These are phyloP conservation scores for Leishmania major DNA, from an alignment of 208 protist species.

Conservation along the genomic window DNA sequence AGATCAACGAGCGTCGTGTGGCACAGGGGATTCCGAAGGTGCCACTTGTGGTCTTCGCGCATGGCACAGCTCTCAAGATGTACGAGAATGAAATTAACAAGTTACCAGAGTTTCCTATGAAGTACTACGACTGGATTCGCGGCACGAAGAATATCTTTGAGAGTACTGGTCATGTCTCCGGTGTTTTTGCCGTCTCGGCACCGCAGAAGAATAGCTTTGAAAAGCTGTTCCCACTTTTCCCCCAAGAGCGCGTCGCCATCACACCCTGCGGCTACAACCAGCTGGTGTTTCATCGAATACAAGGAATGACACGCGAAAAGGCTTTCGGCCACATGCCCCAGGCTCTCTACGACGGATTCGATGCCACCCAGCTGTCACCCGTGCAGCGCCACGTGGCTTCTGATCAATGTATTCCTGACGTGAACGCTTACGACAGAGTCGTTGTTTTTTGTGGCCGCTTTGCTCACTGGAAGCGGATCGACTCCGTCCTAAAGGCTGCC, in stretches of 20 bases:
- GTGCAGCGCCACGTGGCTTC: constrained; percentile 33
- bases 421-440: constrained; percentile 61
- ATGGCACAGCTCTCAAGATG: constrained; percentile 83
- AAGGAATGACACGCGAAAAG: constrained; percentile 61
- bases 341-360: constrained; percentile 65
- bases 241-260: constrained; percentile 59
- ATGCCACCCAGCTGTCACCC: constrained; percentile 28
- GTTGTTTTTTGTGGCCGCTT: constrained; percentile 81
- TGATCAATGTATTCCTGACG: constrained; percentile 45
- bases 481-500: constrained; percentile 63
- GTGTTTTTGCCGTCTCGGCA: constrained; percentile 67
- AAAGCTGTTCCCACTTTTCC: constrained; percentile 60
- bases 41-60: constrained; percentile 71
- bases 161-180: constrained; percentile 43
- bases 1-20: constrained; percentile 58
- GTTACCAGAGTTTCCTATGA: constrained; percentile 74
- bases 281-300: constrained; percentile 65
- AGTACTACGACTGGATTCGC: constrained; percentile 77
- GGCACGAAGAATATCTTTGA: constrained; percentile 61
- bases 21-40: constrained; percentile 43
- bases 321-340: constrained; percentile 61
- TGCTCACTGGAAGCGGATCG: constrained; percentile 78
- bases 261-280: constrained; percentile 78
- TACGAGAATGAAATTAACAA: constrained; percentile 77
- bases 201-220: constrained; percentile 70